phyloP scores from a whole-genome alignment of 805 yeast genomes.

The Brettanomyces sp. region DNA sequence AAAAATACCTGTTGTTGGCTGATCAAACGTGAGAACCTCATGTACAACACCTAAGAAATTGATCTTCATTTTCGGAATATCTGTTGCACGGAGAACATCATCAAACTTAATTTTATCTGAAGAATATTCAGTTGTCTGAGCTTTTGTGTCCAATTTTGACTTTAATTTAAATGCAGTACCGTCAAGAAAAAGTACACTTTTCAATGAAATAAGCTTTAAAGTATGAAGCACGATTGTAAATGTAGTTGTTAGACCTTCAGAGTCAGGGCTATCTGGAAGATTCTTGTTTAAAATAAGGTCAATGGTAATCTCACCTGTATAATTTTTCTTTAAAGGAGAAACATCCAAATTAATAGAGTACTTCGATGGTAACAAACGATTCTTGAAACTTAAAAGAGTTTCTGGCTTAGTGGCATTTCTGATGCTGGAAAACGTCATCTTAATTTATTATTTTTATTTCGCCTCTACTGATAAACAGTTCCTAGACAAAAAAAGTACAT shows the following conservation, averaged over 20 bases:
- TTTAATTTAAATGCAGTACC: slow-evolving; percentile 9
- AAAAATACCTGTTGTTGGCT: slow-evolving; percentile 56
- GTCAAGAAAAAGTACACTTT: slow-evolving; percentile 21
- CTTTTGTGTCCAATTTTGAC: slow-evolving; percentile 28
- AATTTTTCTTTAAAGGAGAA: slow-evolving; percentile 36
- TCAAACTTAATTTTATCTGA: slow-evolving; percentile 18
- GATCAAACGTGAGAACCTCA: slow-evolving; percentile 41
- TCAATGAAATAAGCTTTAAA: slow-evolving; percentile 30
- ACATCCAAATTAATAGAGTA: slow-evolving; percentile 30
- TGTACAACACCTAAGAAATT: slow-evolving; percentile 44
- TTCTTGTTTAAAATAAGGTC: slow-evolving; percentile 20
- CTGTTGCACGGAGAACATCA: slow-evolving; percentile 3
- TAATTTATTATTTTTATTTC: too few relatives aligned
- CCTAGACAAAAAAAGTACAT: too few relatives aligned
- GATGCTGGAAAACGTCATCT: too few relatives aligned
- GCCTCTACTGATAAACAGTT: too few relatives aligned
- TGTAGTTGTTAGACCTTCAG: slow-evolving; percentile 1
- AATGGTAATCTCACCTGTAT: slow-evolving; percentile 29
- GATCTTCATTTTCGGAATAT: slow-evolving; percentile 17
- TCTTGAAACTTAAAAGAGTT: slow-evolving; percentile 21
- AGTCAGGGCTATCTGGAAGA: slow-evolving; percentile 4
- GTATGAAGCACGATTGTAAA: slow-evolving; percentile 31
- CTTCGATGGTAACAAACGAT: slow-evolving; percentile 26
- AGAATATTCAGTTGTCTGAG: slow-evolving; percentile 26
- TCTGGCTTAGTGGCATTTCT: too few relatives aligned